Evolutionary conservation across 768 basidiomycete species (phyloP).

Genomic region (Agrocybe praecox): DNA sequence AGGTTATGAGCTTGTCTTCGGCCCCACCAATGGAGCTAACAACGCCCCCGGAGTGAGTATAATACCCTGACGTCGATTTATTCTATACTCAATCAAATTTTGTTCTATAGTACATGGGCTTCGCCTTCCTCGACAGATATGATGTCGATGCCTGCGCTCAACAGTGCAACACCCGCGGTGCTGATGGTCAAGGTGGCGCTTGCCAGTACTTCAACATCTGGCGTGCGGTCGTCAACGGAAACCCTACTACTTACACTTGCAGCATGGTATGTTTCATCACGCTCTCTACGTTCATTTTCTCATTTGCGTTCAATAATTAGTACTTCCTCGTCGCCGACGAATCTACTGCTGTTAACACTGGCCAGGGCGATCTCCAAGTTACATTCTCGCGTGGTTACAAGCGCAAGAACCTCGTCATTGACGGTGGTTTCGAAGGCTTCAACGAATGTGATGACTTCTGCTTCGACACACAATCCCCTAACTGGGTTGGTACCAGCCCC

Average conservation of each 20-base stretch:
- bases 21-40: slow-evolving; percentile 47
- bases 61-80: background rate
- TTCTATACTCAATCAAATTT: background rate
- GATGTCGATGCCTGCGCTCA: slow-evolving; percentile 47
- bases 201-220: slow-evolving; percentile 59
- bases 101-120: slow-evolving; percentile 50
- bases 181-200: slow-evolving; percentile 42
- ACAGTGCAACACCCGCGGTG: slow-evolving; percentile 44
- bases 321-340: slow-evolving; percentile 45
- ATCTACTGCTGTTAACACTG: slow-evolving; percentile 47
- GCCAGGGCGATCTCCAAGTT: slow-evolving; percentile 46
- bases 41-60: slow-evolving; percentile 43
- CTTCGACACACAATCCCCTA: slow-evolving; percentile 33
- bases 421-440: slow-evolving; percentile 48
- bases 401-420: slow-evolving; percentile 38
- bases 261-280: slow-evolving; percentile 38
- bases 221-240: slow-evolving; percentile 47
- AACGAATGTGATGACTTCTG: slow-evolving; percentile 41
- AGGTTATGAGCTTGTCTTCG: slow-evolving; percentile 48
- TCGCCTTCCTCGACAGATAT: slow-evolving; percentile 48
- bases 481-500: slow-evolving; percentile 43
- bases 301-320: slow-evolving; percentile 21
- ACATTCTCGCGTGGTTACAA: slow-evolving; percentile 49
- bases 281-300: background rate
- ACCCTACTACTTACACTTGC: slow-evolving; percentile 52